Evolutionary conservation across 169 alveolate genomes (phyloP).

Genomic region (Babesia bigemina): DNA sequence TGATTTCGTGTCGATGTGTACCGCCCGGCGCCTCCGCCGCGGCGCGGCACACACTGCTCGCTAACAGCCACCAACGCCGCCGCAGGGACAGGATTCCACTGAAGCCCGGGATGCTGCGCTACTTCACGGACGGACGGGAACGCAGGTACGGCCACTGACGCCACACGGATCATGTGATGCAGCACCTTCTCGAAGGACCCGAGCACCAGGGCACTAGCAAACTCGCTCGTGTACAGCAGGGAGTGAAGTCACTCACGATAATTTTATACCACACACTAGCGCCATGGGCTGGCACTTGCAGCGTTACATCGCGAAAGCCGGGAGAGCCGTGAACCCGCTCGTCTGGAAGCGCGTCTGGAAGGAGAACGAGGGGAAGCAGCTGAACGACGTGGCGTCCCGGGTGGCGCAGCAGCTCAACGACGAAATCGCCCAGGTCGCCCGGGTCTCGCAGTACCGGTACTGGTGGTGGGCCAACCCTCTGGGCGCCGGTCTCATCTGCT

Average conservation of each 20-base stretch:
- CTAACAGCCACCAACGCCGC: neutral
- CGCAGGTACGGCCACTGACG: conserved; percentile 2
- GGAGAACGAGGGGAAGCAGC: conserved; percentile 71
- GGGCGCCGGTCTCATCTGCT: conserved; percentile 84
- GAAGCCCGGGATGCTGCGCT: conserved; percentile 27
- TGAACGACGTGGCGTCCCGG: conserved; percentile 65
- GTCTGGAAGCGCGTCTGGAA: conserved; percentile 75
- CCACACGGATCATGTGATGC: neutral
- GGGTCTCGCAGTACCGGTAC: conserved; percentile 81
- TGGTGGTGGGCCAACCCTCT: conserved; percentile 91
- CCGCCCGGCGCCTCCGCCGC: neutral
- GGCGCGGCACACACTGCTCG: neutral
- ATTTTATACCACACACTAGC: neutral
- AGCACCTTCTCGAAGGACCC: conserved; percentile 17
- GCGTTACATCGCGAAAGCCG: conserved; percentile 76
- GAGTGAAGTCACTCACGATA: neutral
- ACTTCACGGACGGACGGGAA: conserved; percentile 26
- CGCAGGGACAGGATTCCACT: conserved; percentile 36
- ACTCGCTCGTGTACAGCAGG: conserved; percentile 16
- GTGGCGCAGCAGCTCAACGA: conserved; percentile 70
- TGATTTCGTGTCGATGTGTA: conserved; percentile 2
- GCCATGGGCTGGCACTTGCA: conserved; percentile 81
- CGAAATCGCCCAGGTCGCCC: conserved; percentile 75
- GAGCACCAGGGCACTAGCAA: conserved; percentile 10
- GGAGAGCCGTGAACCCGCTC: conserved; percentile 77